Evolutionary conservation across 2,329 filamentous ascomycete species (phyloP), one percentile per base, ranked within the genome.

Genomic region (Alternaria metachromatica): DNA sequence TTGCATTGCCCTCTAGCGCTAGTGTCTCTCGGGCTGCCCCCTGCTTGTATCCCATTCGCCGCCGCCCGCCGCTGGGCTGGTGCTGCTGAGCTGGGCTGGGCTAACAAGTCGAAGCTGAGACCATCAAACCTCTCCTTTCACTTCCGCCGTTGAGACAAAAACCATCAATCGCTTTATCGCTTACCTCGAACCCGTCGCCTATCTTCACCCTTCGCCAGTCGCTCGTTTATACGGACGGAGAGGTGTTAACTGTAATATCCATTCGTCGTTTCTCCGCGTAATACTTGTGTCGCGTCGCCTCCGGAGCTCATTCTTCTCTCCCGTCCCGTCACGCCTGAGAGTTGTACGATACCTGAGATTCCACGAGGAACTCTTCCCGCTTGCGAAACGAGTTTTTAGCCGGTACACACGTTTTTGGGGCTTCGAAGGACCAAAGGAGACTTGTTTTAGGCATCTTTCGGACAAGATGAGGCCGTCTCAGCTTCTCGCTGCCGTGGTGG

Each of bases 401-500:
- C 64, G 62, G 5, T n/a, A 37, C 20, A 8, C 30, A 37, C 2
- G 21, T n/a, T 20, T 15, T 37, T 15, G 49, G 20, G n/a, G 37
- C 44, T 50, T 41, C 21, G 41, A 21, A 25, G 45, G 25, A 37
- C 20, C 12, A 13, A 33, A 26, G 7, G 6, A 46, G 43, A 49
- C 23, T 46, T 54, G 55, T 60, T 20, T 55, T 58, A 43, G 56
- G 45, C 18, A n/a, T 18, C 41, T 12, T 53, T 21, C 25, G n/a
- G 45, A 58, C 25, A 70, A 65, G 26, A 81, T 81, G 79, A 77
- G 75, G 73, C 77, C 78, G 18, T 73, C 76, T 48, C 79, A 80
- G 72, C 63, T 81, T 59, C 72, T 81, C 65, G 78, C 76, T 61
- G 76, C 77, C 66, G 70, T 75, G 23, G 61, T 80, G 68, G 77